Evolutionary conservation across 306 rosid genomes (phyloP).

Genomic region (Rubus parviflorus): DNA sequence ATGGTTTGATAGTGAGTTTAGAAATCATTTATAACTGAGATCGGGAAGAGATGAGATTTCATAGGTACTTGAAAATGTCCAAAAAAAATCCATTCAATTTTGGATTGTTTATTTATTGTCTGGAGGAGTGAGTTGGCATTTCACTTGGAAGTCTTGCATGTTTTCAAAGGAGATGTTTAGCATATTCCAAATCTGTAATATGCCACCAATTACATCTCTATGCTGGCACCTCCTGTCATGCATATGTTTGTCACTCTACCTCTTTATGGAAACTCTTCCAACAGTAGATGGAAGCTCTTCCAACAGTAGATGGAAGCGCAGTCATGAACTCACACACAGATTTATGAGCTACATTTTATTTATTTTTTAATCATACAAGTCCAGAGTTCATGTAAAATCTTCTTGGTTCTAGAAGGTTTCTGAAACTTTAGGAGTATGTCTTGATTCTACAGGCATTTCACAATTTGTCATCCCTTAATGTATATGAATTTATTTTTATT

Average conservation of each 20-base stretch:
- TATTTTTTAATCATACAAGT: background rate
- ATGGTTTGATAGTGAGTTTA: background rate
- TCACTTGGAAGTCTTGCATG: background rate
- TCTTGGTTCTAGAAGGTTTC: background rate
- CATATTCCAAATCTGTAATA: background rate
- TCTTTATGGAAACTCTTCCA: background rate
- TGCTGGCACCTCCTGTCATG: background rate
- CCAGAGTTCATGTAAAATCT: background rate
- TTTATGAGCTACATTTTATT: background rate
- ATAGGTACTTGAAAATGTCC: background rate
- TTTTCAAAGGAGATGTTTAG: background rate
- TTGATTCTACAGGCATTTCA: background rate
- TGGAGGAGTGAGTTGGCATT: background rate
- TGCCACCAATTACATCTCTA: background rate
- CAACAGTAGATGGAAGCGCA: background rate
- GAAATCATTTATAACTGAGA: background rate
- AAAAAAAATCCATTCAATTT: background rate
- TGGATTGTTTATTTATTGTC: background rate
- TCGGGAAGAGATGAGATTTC: background rate
- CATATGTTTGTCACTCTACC: background rate
- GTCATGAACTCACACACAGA: background rate
- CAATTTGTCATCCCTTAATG: background rate
- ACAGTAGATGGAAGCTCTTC: background rate
- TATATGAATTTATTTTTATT: background rate
- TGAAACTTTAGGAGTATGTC: background rate